Conservation (phyloP, 78 protist genomes). For the Monocercomonoides exilis region DNA sequence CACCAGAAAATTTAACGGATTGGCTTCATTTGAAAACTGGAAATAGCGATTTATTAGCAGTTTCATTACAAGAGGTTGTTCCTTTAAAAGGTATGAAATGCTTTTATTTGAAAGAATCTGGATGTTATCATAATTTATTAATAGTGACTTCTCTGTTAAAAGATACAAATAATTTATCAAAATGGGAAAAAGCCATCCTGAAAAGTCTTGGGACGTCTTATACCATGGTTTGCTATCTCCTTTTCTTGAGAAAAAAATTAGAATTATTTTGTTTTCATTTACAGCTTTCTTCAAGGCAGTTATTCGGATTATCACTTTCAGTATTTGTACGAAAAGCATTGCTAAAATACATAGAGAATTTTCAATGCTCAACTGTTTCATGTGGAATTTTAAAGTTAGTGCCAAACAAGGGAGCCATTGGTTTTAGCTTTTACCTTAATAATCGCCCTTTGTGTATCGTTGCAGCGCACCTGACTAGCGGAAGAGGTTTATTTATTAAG, state of each 20-base stretch:
- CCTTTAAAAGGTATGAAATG: not conserved
- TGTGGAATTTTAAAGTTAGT: not conserved
- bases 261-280: not conserved
- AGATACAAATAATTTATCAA: not conserved
- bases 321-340: not conserved
- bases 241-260: not conserved
- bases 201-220: not conserved
- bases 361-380: not conserved
- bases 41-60: not conserved
- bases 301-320: not conserved
- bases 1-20: not conserved
- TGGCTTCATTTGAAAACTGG: not conserved
- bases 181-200: not conserved
- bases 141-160: not conserved
- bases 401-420: not conserved
- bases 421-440: not conserved
- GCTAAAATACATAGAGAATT: not conserved
- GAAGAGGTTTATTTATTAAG: not conserved
- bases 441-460: not conserved
- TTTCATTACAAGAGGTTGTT: not conserved
- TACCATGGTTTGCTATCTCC: not conserved
- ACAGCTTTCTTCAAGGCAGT: conserved; percentile 5
- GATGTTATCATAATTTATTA: not conserved
- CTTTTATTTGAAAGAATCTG: no score
- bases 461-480: not conserved